Evolutionary conservation across 371 early-diverging fungal species (phyloP), one percentile per base, ranked within the genome.

Genomic region (Haplosporangium sp.): DNA sequence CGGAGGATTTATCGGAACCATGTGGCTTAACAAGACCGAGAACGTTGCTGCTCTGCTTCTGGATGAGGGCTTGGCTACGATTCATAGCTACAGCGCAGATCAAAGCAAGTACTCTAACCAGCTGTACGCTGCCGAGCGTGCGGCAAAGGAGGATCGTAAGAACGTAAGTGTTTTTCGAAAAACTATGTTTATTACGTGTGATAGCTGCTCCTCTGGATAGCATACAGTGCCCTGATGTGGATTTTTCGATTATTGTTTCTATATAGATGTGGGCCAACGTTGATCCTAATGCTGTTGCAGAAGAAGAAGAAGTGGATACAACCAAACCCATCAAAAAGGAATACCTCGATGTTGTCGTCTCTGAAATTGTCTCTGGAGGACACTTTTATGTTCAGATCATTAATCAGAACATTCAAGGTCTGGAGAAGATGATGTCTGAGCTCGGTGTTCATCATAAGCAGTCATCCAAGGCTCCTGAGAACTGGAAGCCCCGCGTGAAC

Each of bases 1-100:
- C 14, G 97, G 98, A 37, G 93, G 92, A 0, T 97, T 97, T 69
- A 93, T 96, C 55, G 98, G 97, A 14, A 82, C 89, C 16, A 72
- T 97, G 63, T 94, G 90, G 79, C 79, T 95, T 66, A 69, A 86
- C 77, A 87, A 88, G 51, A 84, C 62, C 9, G 86, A 87, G 43
- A 94, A 92, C 59, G 69, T 94, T 43, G 88, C 91, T 11, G 86
- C 87, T 6, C 56, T 82, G 9, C 86, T 98, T 45, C 80, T 97
- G 52, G 87, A 91, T 59, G 85, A 85, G 37, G 98, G 98, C 23
- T 83, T 94, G 47, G 97, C 96, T 21, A 80, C 83, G 1, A 83
- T 97, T 21, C 94, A 96, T 70, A 91, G 91, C 52, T 94, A 89
- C 82, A 93, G 93, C 59, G 97, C 96, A 16, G 89, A 90, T 38